phyloP scores from a whole-genome alignment of 768 basidiomycete species.

The Tylopilus vinaceipallidus region DNA sequence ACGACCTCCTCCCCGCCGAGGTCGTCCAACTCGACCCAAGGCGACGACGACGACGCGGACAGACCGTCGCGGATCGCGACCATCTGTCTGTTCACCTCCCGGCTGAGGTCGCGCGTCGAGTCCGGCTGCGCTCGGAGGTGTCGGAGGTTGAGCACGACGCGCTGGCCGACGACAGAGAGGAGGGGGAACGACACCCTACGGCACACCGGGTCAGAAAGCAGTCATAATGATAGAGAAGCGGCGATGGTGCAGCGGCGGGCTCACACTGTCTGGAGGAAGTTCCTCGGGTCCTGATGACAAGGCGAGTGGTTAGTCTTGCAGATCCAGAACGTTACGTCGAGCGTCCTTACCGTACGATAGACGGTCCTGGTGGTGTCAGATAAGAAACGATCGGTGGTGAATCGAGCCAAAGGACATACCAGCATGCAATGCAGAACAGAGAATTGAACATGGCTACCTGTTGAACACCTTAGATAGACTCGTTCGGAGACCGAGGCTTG shows the following conservation, averaged over 20 bases:
- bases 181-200: slow-evolving; percentile 11
- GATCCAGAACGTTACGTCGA: too few relatives aligned
- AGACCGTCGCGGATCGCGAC: background rate
- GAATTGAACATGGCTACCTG: slow-evolving; percentile 10
- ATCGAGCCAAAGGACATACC: slow-evolving; percentile 8
- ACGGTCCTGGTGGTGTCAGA: slow-evolving; percentile 1
- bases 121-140: slow-evolving; percentile 2
- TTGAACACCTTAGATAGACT: background rate
- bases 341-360: slow-evolving; percentile 10
- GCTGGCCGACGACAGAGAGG: slow-evolving; percentile 20
- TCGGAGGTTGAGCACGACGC: slow-evolving; percentile 22
- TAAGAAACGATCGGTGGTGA: background rate
- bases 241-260: background rate
- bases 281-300: slow-evolving; percentile 18
- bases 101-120: slow-evolving; percentile 13
- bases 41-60: background rate
- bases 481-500: background rate
- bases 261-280: slow-evolving; percentile 10
- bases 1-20: too few relatives aligned
- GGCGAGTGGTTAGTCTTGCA: background rate
- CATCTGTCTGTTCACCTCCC: slow-evolving; percentile 12
- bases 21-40: background rate
- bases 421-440: slow-evolving; percentile 7
- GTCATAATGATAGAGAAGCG: background rate
- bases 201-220: background rate